A percentile compares a stretch with the other conserved stretches of the same genome.
Evolutionary conservation across 192 early-diverging fungal species (phyloP).

Genomic region (Chytriomyces sp.): DNA sequence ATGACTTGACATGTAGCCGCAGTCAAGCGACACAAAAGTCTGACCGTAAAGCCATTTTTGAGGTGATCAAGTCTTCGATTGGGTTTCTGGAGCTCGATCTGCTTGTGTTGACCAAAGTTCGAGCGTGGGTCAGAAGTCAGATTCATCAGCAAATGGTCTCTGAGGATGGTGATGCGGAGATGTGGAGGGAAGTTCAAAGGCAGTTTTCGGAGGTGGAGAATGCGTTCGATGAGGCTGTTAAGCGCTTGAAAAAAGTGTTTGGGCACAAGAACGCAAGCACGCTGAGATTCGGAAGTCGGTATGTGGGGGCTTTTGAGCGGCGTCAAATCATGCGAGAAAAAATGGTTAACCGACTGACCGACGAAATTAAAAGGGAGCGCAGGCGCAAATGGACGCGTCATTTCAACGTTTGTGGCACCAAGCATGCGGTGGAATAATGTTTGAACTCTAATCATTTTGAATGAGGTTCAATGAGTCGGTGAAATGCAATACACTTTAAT

Average conservation of each 20-base stretch:
- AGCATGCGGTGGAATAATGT: too few relatives aligned
- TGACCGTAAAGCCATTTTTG: conserved; percentile 10
- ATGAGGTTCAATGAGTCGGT: too few relatives aligned
- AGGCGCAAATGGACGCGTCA: too few relatives aligned
- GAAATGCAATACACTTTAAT: too few relatives aligned
- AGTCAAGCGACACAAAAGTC: neutral
- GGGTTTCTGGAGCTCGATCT: neutral
- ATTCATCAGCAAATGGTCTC: neutral
- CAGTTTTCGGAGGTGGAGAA: conserved; percentile 1
- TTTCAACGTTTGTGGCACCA: too few relatives aligned
- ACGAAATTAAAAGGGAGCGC: too few relatives aligned
- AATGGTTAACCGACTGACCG: too few relatives aligned
- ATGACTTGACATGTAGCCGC: neutral
- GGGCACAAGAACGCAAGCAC: neutral
- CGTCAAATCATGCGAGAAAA: too few relatives aligned
- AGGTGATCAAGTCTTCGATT: neutral
- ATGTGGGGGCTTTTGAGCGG: too few relatives aligned
- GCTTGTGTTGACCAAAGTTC: neutral
- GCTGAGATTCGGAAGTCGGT: neutral
- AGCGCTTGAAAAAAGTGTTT: neutral
- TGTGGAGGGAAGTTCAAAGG: neutral
- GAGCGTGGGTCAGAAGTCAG: neutral
- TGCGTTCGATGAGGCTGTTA: neutral
- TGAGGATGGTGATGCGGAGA: neutral
- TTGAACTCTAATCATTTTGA: too few relatives aligned